phyloP scores from a whole-genome alignment of 805 yeast genomes.

The Pichia heedii region DNA sequence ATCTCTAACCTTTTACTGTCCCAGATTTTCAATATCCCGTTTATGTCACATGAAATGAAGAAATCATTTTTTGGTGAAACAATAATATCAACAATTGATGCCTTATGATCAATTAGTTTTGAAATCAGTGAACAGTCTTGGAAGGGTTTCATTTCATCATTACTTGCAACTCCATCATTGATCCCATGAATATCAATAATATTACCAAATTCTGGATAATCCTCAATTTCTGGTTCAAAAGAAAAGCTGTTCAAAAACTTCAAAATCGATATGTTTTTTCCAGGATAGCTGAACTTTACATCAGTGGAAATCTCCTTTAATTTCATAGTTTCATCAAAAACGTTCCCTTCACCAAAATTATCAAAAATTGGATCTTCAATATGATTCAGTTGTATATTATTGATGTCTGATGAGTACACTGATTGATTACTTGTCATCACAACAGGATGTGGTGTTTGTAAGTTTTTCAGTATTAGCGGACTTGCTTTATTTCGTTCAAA shows the following conservation, averaged over 20 bases:
- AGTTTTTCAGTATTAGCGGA: slow-evolving; percentile 2
- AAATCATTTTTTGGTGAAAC: slow-evolving; percentile 54
- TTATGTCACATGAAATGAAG: slow-evolving; percentile 70
- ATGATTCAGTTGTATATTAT: not conserved
- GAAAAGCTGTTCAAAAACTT: slow-evolving; percentile 44
- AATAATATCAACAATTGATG: slow-evolving; percentile 46
- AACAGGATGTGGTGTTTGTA: slow-evolving; percentile 1
- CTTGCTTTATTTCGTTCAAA: not conserved
- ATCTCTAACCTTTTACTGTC: slow-evolving; percentile 56
- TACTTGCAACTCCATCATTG: not conserved
- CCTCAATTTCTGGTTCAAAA: slow-evolving; percentile 48
- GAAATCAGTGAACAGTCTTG: slow-evolving; percentile 37
- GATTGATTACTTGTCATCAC: slow-evolving; percentile 13
- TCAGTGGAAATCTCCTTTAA: slow-evolving; percentile 19
- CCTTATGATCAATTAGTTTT: slow-evolving; percentile 53
- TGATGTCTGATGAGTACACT: slow-evolving; percentile 10
- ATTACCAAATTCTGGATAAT: slow-evolving; percentile 63
- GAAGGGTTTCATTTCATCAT: not conserved
- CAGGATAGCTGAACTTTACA: slow-evolving; percentile 50
- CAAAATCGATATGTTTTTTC: slow-evolving; percentile 54
- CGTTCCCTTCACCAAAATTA: slow-evolving; percentile 15
- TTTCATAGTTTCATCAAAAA: slow-evolving; percentile 20
- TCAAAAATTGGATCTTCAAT: slow-evolving; percentile 12
- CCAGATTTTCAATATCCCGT: slow-evolving; percentile 73
- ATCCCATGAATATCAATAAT: slow-evolving; percentile 5